A percentile compares a stretch with the other conserved stretches of the same genome.
phyloP scores from a whole-genome alignment of 164 flowering plant genomes.

The Chloranthus sessilifolius region DNA sequence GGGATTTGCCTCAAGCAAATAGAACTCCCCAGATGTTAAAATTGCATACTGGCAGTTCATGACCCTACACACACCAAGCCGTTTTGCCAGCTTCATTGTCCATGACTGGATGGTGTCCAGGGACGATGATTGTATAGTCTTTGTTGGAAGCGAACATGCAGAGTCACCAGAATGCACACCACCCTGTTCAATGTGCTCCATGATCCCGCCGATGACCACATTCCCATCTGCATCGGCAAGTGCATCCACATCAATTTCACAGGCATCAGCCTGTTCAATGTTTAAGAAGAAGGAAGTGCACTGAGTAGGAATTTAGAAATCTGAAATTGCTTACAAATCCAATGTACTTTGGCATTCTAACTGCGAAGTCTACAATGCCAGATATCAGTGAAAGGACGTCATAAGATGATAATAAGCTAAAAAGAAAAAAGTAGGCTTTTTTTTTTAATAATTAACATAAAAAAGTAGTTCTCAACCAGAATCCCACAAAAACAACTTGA shows the following conservation, averaged over 20 bases:
- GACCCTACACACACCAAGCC: conserved; percentile 80
- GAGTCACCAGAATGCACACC: conserved; percentile 96
- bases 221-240: conserved; percentile 77
- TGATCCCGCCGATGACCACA: conserved; percentile 94
- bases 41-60: conserved; percentile 98
- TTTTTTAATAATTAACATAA: too few species aligned
- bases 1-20: conserved; percentile 90
- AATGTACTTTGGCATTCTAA: too few species aligned
- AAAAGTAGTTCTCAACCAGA: too few species aligned
- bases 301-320: too few species aligned
- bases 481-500: too few species aligned
- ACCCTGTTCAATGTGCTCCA: conserved; percentile 99
- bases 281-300: too few species aligned
- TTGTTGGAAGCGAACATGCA: conserved; percentile 81
- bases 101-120: conserved; percentile 74
- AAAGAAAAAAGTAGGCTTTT: too few species aligned
- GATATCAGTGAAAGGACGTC: too few species aligned
- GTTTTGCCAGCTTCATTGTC: conserved; percentile 74
- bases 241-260: conserved; percentile 88
- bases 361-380: too few species aligned
- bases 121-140: conserved; percentile 57
- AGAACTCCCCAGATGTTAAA: conserved; percentile 65
- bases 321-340: too few species aligned
- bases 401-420: too few species aligned
- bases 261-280: too few species aligned